phyloP scores from a whole-genome alignment of 2,329 filamentous ascomycete genomes.

The Penicillium verrucosum region DNA sequence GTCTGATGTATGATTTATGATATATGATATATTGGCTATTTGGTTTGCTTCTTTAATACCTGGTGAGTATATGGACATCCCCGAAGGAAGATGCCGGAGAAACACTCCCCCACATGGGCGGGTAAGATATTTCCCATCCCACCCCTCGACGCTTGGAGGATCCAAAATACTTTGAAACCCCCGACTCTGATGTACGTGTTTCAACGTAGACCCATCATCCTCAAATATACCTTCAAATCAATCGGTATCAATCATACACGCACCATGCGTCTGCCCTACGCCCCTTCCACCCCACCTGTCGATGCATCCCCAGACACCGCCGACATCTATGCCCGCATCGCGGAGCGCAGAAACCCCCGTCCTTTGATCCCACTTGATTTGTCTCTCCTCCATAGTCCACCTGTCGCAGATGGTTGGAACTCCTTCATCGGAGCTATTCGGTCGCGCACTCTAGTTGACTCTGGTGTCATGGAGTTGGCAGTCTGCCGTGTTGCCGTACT shows the following conservation, averaged over 20 bases:
- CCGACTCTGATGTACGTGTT: background rate
- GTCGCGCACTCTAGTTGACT: slow-evolving; percentile 48
- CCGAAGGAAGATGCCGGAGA: background rate
- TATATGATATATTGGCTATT: background rate
- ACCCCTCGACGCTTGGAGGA: background rate
- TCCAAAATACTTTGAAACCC: background rate
- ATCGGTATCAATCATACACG: slow-evolving; percentile 1
- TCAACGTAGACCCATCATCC: background rate
- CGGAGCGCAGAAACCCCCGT: slow-evolving; percentile 50
- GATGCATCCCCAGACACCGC: slow-evolving; percentile 22
- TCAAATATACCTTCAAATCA: background rate
- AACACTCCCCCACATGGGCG: slow-evolving; percentile 4
- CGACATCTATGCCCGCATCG: slow-evolving; percentile 28
- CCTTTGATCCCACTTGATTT: slow-evolving; percentile 74
- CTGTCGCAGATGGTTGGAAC: slow-evolving; percentile 70
- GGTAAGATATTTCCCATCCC: slow-evolving; percentile 4
- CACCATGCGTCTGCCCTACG: slow-evolving; percentile 26
- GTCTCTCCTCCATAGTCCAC: slow-evolving; percentile 68
- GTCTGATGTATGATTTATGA: background rate
- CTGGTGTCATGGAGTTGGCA: slow-evolving; percentile 65
- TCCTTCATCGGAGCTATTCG: slow-evolving; percentile 56
- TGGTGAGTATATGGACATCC: no score
- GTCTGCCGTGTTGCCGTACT: slow-evolving; percentile 77
- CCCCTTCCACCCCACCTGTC: slow-evolving; percentile 21
- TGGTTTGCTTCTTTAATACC: background rate